Evolutionary conservation across 495 filamentous ascomycete species (phyloP).

Genomic region (Chaetomium cochliodes): DNA sequence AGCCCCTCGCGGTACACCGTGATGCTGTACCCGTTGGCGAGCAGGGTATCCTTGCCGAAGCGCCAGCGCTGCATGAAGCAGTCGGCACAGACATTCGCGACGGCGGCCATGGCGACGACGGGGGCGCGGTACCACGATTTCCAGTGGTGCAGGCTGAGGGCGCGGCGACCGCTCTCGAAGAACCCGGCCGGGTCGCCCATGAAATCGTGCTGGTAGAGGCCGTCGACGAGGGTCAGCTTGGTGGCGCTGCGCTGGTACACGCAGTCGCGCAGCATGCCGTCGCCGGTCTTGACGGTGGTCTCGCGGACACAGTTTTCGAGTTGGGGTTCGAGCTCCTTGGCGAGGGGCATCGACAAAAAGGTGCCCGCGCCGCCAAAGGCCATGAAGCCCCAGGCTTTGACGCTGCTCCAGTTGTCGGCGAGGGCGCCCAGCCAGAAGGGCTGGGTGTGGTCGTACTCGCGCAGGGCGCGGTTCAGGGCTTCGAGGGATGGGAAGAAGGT

Average conservation of each 20-base stretch:
- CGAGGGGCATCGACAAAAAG: constrained; percentile 62
- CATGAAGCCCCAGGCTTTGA: constrained; percentile 61
- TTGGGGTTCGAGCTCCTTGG: constrained; percentile 52
- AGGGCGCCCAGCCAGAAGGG: constrained; percentile 62
- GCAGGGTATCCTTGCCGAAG: constrained; percentile 57
- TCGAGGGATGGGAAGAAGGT: constrained; percentile 68
- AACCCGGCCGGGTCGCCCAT: constrained; percentile 59
- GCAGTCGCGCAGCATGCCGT: constrained; percentile 62
- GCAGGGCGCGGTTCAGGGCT: constrained; percentile 51
- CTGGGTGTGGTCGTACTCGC: constrained; percentile 48
- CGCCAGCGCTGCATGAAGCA: constrained; percentile 63
- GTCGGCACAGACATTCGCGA: constrained; percentile 56
- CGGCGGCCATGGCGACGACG: constrained; percentile 49
- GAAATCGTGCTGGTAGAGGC: constrained; percentile 64
- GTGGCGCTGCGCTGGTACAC: constrained; percentile 57
- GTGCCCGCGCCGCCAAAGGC: constrained; percentile 69
- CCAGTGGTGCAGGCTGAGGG: constrained; percentile 65
- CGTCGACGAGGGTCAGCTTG: constrained; percentile 56
- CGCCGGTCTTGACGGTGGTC: constrained; percentile 54
- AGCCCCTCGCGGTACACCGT: constrained; percentile 52
- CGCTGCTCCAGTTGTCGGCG: constrained; percentile 61
- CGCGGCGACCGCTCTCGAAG: constrained; percentile 59
- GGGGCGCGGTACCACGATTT: constrained; percentile 46
- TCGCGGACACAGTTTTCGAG: constrained; percentile 54
- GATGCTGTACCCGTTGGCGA: constrained; percentile 64